phyloP scores from a whole-genome alignment of 2,329 filamentous ascomycete species.

The Blumeriella jaapii region DNA sequence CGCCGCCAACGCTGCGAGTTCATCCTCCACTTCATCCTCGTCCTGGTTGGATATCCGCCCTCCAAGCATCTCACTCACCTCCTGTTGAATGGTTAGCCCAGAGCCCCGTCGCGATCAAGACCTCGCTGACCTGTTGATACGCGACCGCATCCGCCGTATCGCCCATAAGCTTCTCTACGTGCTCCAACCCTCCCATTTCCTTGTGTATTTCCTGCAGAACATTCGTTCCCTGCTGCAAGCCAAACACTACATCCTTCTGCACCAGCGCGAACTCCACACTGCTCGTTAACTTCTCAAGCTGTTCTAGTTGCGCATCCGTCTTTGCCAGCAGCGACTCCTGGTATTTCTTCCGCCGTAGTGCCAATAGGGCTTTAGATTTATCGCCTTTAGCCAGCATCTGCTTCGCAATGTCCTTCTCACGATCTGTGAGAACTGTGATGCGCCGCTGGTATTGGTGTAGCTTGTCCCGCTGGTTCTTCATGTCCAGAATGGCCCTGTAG shows the following conservation, averaged over 20 bases:
- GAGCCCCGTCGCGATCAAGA: not conserved
- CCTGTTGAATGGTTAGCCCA: constrained; percentile 38
- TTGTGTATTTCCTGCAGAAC: constrained; percentile 85
- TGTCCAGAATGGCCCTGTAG: constrained; percentile 81
- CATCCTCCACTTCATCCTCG: constrained; percentile 95
- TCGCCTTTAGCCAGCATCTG: constrained; percentile 73
- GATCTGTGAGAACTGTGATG: constrained; percentile 73
- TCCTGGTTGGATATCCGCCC: constrained; percentile 86
- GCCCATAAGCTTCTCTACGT: constrained; percentile 89
- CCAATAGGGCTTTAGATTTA: constrained; percentile 71
- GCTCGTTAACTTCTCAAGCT: constrained; percentile 77
- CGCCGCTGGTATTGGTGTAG: constrained; percentile 92
- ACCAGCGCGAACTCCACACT: constrained; percentile 94
- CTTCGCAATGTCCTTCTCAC: constrained; percentile 76
- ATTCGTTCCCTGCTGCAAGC: constrained; percentile 79
- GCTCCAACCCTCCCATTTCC: constrained; percentile 92
- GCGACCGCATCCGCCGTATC: constrained; percentile 83
- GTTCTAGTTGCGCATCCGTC: constrained; percentile 87
- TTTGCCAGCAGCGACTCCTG: constrained; percentile 81
- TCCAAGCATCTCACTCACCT: constrained; percentile 84
- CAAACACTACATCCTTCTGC: constrained; percentile 91
- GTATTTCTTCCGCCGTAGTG: constrained; percentile 90
- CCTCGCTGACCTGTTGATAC: constrained; percentile 66
- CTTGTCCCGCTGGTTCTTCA: constrained; percentile 95
- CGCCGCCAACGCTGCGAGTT: constrained; percentile 69